Evolutionary conservation across 2,329 filamentous ascomycete genomes (phyloP), one percentile per base, ranked within the genome.

Genomic region (Arachnomyces sp.): DNA sequence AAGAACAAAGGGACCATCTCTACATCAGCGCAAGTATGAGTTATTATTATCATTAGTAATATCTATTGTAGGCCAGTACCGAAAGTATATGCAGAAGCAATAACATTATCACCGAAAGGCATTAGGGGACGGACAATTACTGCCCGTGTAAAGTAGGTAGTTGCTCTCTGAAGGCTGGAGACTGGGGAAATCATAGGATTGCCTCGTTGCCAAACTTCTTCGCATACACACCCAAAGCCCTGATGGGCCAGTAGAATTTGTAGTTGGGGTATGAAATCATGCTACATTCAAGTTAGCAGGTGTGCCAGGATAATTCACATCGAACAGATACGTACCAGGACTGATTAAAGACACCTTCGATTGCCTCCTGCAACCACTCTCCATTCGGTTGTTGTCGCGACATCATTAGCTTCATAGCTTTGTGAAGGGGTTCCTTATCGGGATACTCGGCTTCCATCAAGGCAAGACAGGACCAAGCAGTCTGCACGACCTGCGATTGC

Each of bases 231-330:
- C 92, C 92, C 48, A 98, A 63, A 2, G 92, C 92, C 67, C 93
- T 94, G 59, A 96, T 84, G 1, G 90, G 81, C 64, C 95, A 98
- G 43, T 83, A 84, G 61, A 94, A 92, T 70, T 96, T 98, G 72
- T 98, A 98, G 71, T 98, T 98, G 32, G 90, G 90, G 58, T 98
- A 98, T 1, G 87, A 92, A 49, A 98, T 98, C 87, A 95, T 96
- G 72, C 79, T 81, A 54, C 44, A 42, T 34, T 16, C 12, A 36
- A 20, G 43, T 56, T 45, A 59, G 54, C 28, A 41, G 18, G 20
- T 4, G 25, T 18, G 4, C 8, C 12, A 34, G 8, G 16, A n/a
- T n/a, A n/a, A n/a, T 25, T 9, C 20, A 25, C n/a, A 31, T 3
- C 28, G n/a, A 40, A 2, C n/a, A 36, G 4, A 28, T 29, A 74